Conservation (phyloP, 2,329 filamentous ascomycete genomes). For the Lecanoromycetidae sp. region DNA sequence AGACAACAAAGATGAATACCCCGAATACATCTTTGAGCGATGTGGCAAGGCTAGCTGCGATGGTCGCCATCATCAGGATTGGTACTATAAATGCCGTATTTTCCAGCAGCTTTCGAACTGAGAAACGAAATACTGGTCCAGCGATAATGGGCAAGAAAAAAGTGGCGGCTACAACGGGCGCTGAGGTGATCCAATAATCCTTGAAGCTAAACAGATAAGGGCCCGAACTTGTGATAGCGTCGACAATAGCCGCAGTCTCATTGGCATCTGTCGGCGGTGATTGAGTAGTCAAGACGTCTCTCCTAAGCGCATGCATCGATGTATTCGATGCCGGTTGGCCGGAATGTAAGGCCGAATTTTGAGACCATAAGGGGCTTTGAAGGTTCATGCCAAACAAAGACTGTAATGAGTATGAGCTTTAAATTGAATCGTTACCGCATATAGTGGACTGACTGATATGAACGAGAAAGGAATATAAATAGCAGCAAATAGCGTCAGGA, state of each 20-base stretch:
- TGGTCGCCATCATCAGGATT: neutral
- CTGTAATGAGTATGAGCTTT: neutral
- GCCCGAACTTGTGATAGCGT: neutral
- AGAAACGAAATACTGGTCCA: neutral
- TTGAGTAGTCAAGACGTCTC: no score
- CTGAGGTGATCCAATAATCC: neutral
- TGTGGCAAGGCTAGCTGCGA: neutral
- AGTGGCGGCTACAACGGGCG: neutral
- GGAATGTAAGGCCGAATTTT: no score
- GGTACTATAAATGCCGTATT: neutral
- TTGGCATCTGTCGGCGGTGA: neutral
- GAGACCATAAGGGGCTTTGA: neutral
- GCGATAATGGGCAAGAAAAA: neutral
- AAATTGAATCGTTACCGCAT: neutral
- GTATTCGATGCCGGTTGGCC: no score
- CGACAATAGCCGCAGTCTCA: neutral
- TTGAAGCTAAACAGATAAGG: neutral
- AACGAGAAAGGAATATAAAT: slow-evolving; percentile 5
- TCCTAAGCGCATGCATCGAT: no score
- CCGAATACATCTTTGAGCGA: neutral
- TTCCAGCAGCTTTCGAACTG: neutral
- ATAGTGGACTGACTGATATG: neutral
- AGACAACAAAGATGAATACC: neutral
- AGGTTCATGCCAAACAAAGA: slow-evolving; percentile 5
- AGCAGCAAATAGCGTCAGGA: neutral